Evolutionary conservation across 345 rosid species (phyloP), one percentile per base, ranked within the genome.

Genomic region (Crucihimalaya himalaica): DNA sequence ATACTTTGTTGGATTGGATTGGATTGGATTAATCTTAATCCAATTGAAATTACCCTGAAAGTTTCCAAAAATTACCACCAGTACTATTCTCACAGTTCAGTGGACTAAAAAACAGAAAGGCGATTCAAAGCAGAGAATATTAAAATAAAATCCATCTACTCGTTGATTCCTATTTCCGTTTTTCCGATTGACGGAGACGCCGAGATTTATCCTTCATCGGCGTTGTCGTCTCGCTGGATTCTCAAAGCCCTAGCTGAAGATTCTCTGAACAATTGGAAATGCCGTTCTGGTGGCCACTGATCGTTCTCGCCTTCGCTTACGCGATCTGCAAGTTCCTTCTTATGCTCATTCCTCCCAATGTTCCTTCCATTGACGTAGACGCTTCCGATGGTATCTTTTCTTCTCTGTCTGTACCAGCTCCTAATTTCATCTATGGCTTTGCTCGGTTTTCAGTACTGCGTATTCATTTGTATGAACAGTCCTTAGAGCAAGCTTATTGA

Each of bases 351-450:
- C 98, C 98, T 74, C 88, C 87, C 29, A 92, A 85, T 70, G 97
- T 95, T 72, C 96, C 97, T 61, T 92, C 98, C 51, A 90, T 95
- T 68, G 97, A 92, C 60, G 97, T 95, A 64, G 99, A 95, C 69
- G 80, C 96, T 71, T 95, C 98, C 59, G 99, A 92, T 72, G 92
- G 99, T 95, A 79, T 13, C 54, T 54, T 15, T 21, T 28, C 58
- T 32, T 59, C 77, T 42, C 8, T 50, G 2, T 59, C 45, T 78
- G 4, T 64, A 55, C 16, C 21, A 0, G 8, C 63, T 75, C 18
- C 11, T 43, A 2, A 16, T 32, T 62, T 47, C 65, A 27, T 60
- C 20, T 57, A 16, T 48, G 21, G 21, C 18, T 70, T 18, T 72
- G 3, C 61, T 45, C 39, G 15, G 12, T 19, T 67, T 63, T 55